Conservation (phyloP, 495 filamentous ascomycete species). For the Penicillium bovifimosum region DNA sequence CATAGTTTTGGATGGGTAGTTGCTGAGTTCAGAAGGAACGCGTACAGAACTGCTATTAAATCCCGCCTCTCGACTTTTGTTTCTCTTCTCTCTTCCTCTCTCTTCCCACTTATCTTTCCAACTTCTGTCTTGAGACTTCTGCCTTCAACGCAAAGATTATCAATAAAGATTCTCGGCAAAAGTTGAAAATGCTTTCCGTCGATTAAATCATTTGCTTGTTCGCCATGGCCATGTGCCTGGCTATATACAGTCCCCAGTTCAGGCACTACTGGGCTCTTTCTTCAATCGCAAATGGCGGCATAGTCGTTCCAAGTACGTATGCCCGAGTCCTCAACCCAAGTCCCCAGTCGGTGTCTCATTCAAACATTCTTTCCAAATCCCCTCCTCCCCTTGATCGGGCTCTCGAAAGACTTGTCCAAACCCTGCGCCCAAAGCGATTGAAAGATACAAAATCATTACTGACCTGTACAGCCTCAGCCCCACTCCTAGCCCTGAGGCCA, state of each 20-base stretch:
- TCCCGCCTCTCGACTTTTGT: not conserved
- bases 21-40: not conserved
- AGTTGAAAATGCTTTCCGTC: not conserved
- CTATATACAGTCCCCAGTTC: no score
- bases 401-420: not conserved
- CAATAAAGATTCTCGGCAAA: no score
- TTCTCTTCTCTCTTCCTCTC: not conserved
- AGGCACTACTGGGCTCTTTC: no score
- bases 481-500: no score
- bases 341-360: not conserved
- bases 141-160: no score
- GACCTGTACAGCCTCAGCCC: not conserved
- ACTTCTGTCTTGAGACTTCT: no score
- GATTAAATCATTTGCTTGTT: no score
- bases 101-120: not conserved
- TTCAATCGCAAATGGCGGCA: no score
- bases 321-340: not conserved
- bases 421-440: no score
- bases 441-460: not conserved
- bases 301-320: no score
- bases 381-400: not conserved
- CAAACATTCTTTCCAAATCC: no score
- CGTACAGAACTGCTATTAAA: not conserved
- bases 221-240: no score
- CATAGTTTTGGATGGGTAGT: not conserved